Evolutionary conservation across 2,329 filamentous ascomycete genomes (phyloP).

Genomic region (Talaromyces sp.): DNA sequence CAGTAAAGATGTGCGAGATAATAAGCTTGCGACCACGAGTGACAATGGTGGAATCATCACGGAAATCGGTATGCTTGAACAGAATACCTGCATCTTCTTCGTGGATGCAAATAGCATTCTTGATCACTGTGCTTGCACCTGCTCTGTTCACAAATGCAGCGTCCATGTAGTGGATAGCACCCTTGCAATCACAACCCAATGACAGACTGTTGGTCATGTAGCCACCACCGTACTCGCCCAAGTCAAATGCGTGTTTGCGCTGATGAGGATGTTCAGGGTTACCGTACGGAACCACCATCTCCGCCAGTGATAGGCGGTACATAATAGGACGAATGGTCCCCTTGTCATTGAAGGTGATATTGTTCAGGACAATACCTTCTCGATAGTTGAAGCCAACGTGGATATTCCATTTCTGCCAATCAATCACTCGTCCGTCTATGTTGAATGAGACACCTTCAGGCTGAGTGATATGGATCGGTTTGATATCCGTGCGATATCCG

Average conservation of each 20-base stretch:
- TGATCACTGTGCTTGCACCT: conserved; percentile 72
- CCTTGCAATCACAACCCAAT: conserved; percentile 63
- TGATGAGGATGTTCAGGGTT: conserved; percentile 48
- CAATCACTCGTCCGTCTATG: conserved; percentile 65
- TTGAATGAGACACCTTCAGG: conserved; percentile 85
- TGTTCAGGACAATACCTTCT: conserved; percentile 83
- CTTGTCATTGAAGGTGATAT: conserved; percentile 85
- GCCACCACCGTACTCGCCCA: conserved; percentile 45
- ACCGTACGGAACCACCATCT: conserved; percentile 83
- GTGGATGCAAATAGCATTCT: conserved; percentile 93
- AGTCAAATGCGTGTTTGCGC: conserved; percentile 45
- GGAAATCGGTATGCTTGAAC: conserved; percentile 93
- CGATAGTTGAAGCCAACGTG: conserved; percentile 94
- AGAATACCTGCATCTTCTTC: conserved; percentile 88
- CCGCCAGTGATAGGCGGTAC: conserved; percentile 80
- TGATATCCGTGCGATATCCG: conserved; percentile 72
- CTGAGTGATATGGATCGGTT: conserved; percentile 82
- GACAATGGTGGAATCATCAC: conserved; percentile 79
- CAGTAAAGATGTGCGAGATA: conserved; percentile 88
- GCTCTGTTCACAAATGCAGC: conserved; percentile 74
- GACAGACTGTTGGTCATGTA: conserved; percentile 47
- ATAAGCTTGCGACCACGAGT: conserved; percentile 81
- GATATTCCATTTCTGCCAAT: conserved; percentile 91
- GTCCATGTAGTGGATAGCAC: conserved; percentile 85
- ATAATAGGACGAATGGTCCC: conserved; percentile 72